Base-by-base conservation (phyloP, 768 basidiomycete genomes). In the Lyophyllum shimeji region DNA sequence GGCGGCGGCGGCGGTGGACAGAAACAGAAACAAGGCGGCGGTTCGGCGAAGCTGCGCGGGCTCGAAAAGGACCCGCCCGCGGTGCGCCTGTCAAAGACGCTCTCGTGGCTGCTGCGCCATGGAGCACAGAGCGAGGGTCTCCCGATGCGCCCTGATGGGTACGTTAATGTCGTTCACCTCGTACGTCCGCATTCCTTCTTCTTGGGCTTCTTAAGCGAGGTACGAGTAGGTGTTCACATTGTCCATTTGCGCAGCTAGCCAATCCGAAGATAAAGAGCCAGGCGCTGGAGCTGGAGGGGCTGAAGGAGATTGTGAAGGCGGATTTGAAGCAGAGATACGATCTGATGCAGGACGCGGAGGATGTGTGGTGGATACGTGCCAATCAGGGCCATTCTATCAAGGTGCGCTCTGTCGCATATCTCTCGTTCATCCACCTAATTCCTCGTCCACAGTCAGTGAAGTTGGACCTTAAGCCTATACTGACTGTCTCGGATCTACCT, bases 31-130 rank as follows among this genome's bases (percentile, higher is more conserved):
- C 57, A 34, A 12, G 60, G 68, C 15, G 65, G 67, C 29, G 29
- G 29, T 29, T 29, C 29, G 29, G 29, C 29, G 1, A 89, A 83
- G 65, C 74, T 81, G 34, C 79, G 85, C 47, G 89, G 89, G 15
- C 71, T 77, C 18, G 79, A 81, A 0, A 76, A 70, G 46, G 92
- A 95, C 62, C 74, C 83, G 3, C 84, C 82, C 0, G 84, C 89
- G 47, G 82, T 89, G 6, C 80, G 84, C 11, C 63, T 90, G 13
- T 93, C 91, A 13, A 98, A 97, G 71, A 90, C 91, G 0, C 73
- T 98, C 8, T 89, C 94, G 0, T 98, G 89, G 82, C 75, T 98
- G 23, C 82, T 98, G n/a, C 82, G 95, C 3, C 96, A 98, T 68
- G 93, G 89, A 0, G 93, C 95, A 18, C 76, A 83, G 60, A 83